phyloP scores from a whole-genome alignment of 805 yeast species.

The Candida germanica region DNA sequence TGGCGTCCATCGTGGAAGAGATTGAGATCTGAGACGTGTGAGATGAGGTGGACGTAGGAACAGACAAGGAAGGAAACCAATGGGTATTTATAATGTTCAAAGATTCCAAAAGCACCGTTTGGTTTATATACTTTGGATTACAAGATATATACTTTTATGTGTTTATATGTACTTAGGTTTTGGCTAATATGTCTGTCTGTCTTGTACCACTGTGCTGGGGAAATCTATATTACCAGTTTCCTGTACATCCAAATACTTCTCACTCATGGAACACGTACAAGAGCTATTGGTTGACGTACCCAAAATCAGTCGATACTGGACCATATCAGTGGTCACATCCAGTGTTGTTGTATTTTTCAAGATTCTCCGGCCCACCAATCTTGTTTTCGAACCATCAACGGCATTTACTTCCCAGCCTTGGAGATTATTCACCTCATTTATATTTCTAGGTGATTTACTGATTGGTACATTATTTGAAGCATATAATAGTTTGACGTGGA shows the following conservation, averaged over 20 bases:
- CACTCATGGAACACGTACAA: constrained; percentile 12
- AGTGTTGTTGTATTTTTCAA: constrained; percentile 17
- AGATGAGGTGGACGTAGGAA: too few species aligned
- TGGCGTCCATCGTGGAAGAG: background rate
- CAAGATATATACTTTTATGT: too few species aligned
- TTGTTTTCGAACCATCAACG: constrained; percentile 26
- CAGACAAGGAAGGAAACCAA: too few species aligned
- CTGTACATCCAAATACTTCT: background rate
- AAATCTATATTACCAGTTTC: too few species aligned
- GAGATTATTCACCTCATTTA: constrained; percentile 35
- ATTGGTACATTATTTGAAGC: constrained; percentile 4
- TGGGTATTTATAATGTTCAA: too few species aligned
- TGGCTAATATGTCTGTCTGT: too few species aligned
- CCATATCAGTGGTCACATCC: constrained; percentile 19
- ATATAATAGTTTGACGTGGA: constrained; percentile 17
- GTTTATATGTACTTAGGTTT: too few species aligned
- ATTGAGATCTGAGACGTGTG: too few species aligned
- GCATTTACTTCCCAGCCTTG: constrained; percentile 32
- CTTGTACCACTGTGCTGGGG: too few species aligned
- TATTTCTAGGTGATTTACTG: constrained; percentile 24
- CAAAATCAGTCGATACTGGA: constrained; percentile 27
- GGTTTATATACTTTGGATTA: too few species aligned
- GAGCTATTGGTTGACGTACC: constrained; percentile 15
- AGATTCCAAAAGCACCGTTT: too few species aligned
- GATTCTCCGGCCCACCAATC: constrained; percentile 16